These are phyloP conservation scores for Talaromyces albobiverticillius DNA, from an alignment of 2,329 filamentous ascomycete species.

Conservation along the genomic window DNA sequence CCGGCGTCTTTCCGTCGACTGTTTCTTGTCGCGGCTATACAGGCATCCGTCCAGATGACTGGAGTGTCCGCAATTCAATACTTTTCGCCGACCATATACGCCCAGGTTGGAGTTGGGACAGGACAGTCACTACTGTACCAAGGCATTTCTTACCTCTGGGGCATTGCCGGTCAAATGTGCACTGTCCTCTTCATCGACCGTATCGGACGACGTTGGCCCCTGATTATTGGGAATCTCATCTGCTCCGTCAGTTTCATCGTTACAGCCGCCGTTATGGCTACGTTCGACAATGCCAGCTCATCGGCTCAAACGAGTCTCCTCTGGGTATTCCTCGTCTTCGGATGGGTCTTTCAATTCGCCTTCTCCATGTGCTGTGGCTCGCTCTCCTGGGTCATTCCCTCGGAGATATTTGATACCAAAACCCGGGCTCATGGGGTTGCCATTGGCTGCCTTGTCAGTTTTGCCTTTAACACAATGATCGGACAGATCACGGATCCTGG, in stretches of 20 bases:
- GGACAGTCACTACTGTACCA: conserved; percentile 70
- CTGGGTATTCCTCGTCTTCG: too few relatives aligned
- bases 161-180: conserved; percentile 63
- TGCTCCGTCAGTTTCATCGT: conserved; percentile 57
- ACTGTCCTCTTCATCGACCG: conserved; percentile 66
- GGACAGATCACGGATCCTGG: conserved; percentile 17
- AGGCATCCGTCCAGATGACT: conserved; percentile 28
- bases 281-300: too few relatives aligned
- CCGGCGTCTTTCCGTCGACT: conserved; percentile 23
- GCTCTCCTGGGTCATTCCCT: conserved; percentile 5
- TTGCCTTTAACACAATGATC: conserved; percentile 14
- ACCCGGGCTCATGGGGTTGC: conserved; percentile 2
- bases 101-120: conserved; percentile 64
- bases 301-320: too few relatives aligned
- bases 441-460: conserved; percentile 1
- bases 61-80: conserved; percentile 29
- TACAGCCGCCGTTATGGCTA: too few relatives aligned
- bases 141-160: conserved; percentile 69
- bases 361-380: not conserved
- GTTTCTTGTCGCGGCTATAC: conserved; percentile 23
- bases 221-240: conserved; percentile 68
- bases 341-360: not conserved
- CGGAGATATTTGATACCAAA: conserved; percentile 6
- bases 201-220: conserved; percentile 67
- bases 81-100: conserved; percentile 25